Percentiles rank a stretch among this genome's conserved stretches.
Conservation (phyloP, 805 yeast species). For the Ogataea nakhonphanomensis region DNA sequence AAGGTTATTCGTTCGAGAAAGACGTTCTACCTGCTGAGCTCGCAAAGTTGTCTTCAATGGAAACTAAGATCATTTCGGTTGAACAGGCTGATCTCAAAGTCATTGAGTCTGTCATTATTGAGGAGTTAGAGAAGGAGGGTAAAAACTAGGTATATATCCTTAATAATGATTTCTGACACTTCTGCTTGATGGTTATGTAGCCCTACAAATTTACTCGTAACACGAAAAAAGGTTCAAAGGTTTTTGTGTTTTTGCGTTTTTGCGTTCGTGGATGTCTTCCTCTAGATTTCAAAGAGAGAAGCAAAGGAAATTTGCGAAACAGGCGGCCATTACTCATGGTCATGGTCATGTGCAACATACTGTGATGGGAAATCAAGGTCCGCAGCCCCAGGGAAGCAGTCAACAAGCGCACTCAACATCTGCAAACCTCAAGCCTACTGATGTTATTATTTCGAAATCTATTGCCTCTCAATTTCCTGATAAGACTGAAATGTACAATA, state of each 20-base stretch:
- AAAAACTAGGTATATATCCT: conserved; percentile 1
- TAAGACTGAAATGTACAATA: conserved; percentile 64
- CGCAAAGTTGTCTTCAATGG: conserved; percentile 62
- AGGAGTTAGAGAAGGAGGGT: conserved; percentile 45
- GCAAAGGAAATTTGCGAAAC: conserved; percentile 17
- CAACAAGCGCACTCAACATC: conserved; percentile 22
- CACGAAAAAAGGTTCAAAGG: conserved; percentile 5
- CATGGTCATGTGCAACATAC: conserved; percentile 14
- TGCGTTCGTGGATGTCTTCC: conserved; percentile 10
- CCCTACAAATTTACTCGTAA: conserved; percentile 8
- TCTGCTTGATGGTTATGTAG: conserved; percentile 14
- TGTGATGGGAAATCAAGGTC: conserved; percentile 14
- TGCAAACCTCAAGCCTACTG: conserved; percentile 35
- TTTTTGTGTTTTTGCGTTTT: conserved; percentile 2
- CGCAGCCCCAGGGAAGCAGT: conserved; percentile 12
- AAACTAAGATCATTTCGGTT: conserved; percentile 69
- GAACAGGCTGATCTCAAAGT: conserved; percentile 70
- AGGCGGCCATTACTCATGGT: conserved; percentile 14
- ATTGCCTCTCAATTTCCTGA: conserved; percentile 33
- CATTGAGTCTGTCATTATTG: conserved; percentile 72
- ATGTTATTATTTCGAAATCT: conserved; percentile 30
- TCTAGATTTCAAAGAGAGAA: conserved; percentile 21
- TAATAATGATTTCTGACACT: neutral
- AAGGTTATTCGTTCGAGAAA: conserved; percentile 78
- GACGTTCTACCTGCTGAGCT: conserved; percentile 90